Evolutionary conservation across 768 basidiomycete species (phyloP).

Genomic region (Chalciporus chontae): DNA sequence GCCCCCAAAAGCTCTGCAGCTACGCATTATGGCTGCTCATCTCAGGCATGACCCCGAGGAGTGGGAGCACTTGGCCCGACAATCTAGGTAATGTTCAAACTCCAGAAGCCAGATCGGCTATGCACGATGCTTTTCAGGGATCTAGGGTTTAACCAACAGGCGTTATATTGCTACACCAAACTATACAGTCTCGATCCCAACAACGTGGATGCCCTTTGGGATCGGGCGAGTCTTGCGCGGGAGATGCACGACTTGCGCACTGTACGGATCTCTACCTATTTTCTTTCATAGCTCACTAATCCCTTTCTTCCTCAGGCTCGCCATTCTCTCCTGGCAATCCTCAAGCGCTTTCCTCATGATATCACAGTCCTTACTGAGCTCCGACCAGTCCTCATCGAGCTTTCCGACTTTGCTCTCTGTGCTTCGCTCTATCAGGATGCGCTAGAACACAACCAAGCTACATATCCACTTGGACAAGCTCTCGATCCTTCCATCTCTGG

Average conservation of each 20-base stretch:
- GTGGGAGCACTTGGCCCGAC: slow-evolving; percentile 77
- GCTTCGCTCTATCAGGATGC: slow-evolving; percentile 68
- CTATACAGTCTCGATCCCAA: slow-evolving; percentile 72
- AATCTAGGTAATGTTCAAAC: slow-evolving; percentile 58
- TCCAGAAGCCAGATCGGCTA: slow-evolving; percentile 46
- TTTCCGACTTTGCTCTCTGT: slow-evolving; percentile 63
- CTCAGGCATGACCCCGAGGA: slow-evolving; percentile 78
- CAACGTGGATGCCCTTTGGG: slow-evolving; percentile 87
- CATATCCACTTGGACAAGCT: slow-evolving; percentile 42
- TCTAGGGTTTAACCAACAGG: slow-evolving; percentile 75
- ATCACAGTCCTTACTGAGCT: slow-evolving; percentile 76
- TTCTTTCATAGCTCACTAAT: not conserved
- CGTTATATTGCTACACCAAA: slow-evolving; percentile 89
- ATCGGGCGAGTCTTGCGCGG: slow-evolving; percentile 77
- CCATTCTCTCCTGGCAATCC: slow-evolving; percentile 26
- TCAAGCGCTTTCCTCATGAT: slow-evolving; percentile 53
- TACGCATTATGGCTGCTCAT: slow-evolving; percentile 89
- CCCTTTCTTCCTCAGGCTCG: slow-evolving; percentile 18
- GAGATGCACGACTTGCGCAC: slow-evolving; percentile 68
- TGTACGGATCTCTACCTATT: slow-evolving; percentile 36
- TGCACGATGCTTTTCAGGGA: slow-evolving; percentile 63
- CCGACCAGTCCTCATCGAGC: slow-evolving; percentile 48
- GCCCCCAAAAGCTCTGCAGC: slow-evolving; percentile 67
- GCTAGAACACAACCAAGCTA: slow-evolving; percentile 60
- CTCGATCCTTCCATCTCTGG: slow-evolving; percentile 16